Evolutionary conservation across 805 yeast species (phyloP), one percentile per base, ranked within the genome.

Genomic region (Lipomyces orientalis): DNA sequence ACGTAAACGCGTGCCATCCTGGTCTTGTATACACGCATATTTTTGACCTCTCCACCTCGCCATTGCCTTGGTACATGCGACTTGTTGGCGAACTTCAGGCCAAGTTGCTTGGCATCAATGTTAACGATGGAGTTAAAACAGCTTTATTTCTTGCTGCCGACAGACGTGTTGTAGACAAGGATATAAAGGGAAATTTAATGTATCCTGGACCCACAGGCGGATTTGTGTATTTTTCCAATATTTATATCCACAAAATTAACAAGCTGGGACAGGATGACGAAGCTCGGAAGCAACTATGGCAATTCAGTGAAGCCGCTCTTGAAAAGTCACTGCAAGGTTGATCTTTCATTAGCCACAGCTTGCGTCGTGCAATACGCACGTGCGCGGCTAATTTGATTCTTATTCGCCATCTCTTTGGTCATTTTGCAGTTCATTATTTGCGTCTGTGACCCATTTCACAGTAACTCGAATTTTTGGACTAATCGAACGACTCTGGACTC

Each of bases 1-100:
- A 69, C 60, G 68, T 69, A 22, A 69, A 69, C 46, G 70, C 71
- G 16, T 46, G 62, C 56, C 72, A 69, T 37, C 72, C 72, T 14
- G 72, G 72, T 37, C 61, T 64, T 14, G 64, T 67, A 12, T 57
- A 54, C 16, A 69, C 72, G 16, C 46, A 58, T n/a, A 64, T 69
- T 51, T 67, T 64, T 39, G 62, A 64, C 22, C 58, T 63, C 4
- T 58, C 65, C 22, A 43, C 58, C 1, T 60, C 69, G 7, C 72
- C 72, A 2, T n/a, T 69, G 31, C 70, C 70, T 14, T 16, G 16
- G 16, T 64, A 51, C 29, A 60, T 67, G 62, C 61, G 54, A 34
- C 4, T 14, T 16, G 2, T 68, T 12, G 65, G 66, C 35, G 60
- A 54, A 33, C 43, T 14, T n/a, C 65, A 61, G 16, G 68, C 67